A percentile compares a stretch with the other conserved stretches of the same genome.
Evolutionary conservation across 371 early-diverging fungal species (phyloP).

Genomic region (Mucor mucedo): DNA sequence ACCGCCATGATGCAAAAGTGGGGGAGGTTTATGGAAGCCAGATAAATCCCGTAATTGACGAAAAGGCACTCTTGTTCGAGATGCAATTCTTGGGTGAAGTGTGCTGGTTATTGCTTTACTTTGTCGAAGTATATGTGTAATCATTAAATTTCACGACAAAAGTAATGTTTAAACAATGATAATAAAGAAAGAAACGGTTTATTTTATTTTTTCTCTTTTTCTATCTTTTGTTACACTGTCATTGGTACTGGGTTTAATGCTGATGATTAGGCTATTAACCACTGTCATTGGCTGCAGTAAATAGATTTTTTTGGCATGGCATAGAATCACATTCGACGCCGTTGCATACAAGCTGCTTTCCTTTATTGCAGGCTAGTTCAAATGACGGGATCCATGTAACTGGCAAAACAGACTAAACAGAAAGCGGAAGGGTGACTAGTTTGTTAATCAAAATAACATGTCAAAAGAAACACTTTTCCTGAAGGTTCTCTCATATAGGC

Average conservation of each 20-base stretch:
- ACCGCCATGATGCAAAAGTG: conserved; percentile 33
- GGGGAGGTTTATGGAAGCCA: conserved; percentile 11
- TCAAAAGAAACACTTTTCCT: neutral
- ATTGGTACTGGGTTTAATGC: too few species aligned
- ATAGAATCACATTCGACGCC: too few species aligned
- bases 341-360: too few species aligned
- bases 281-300: too few species aligned
- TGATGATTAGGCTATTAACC: too few species aligned
- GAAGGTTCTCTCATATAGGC: neutral
- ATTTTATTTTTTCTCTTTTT: neutral
- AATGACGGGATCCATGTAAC: too few species aligned
- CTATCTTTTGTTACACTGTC: too few species aligned
- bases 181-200: neutral
- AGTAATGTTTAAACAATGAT: neutral
- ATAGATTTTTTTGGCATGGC: too few species aligned
- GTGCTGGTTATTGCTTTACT: conserved; percentile 3
- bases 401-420: too few species aligned
- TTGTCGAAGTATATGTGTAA: conserved; percentile 8
- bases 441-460: neutral
- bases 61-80: conserved; percentile 4
- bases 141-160: neutral
- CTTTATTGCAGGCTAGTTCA: too few species aligned
- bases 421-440: too few species aligned
- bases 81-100: conserved; percentile 1
- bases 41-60: conserved; percentile 3